These are phyloP conservation scores for Trametes maxima DNA, from an alignment of 768 basidiomycete genomes.

Conservation along the genomic window DNA sequence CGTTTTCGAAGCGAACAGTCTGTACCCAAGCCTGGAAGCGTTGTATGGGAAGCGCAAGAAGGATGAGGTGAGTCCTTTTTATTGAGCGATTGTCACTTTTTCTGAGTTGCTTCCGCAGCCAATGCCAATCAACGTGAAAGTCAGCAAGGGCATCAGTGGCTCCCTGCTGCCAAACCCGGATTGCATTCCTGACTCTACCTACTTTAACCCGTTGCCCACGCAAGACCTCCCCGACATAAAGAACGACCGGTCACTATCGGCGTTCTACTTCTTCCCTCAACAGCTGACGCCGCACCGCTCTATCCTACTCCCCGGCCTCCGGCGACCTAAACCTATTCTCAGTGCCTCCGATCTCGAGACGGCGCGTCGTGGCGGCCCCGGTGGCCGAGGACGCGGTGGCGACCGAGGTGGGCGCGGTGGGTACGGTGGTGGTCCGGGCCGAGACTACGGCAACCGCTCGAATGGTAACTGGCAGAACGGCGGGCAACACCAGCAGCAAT, in stretches of 20 bases:
- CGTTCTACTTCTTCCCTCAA: conserved; percentile 85
- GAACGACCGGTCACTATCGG: conserved; percentile 87
- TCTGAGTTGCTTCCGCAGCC: conserved; percentile 52
- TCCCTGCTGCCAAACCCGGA: conserved; percentile 80
- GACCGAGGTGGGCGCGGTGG: conserved; percentile 34
- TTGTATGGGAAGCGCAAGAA: conserved; percentile 90
- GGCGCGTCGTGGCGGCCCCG: conserved; percentile 50
- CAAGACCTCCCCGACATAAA: conserved; percentile 75
- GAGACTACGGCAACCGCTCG: conserved; percentile 16
- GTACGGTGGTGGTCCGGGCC: conserved; percentile 28
- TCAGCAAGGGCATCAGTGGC: conserved; percentile 82
- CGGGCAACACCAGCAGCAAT: conserved; percentile 6
- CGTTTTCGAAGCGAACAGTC: conserved; percentile 77
- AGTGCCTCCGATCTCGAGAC: conserved; percentile 71
- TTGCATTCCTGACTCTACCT: conserved; percentile 91
- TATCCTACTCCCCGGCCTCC: conserved; percentile 74
- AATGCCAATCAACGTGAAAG: conserved; percentile 62
- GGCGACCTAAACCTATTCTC: conserved; percentile 59
- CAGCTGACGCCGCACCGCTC: conserved; percentile 87
- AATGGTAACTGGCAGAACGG: conserved; percentile 19
- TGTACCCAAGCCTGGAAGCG: conserved; percentile 86
- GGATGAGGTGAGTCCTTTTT: conserved; percentile 59
- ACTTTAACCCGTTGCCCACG: conserved; percentile 68
- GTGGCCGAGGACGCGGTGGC: conserved; percentile 44
- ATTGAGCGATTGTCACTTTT: background rate